Evolutionary conservation across 1,139 yeast genomes (phyloP).

Genomic region (Pichia sp.): DNA sequence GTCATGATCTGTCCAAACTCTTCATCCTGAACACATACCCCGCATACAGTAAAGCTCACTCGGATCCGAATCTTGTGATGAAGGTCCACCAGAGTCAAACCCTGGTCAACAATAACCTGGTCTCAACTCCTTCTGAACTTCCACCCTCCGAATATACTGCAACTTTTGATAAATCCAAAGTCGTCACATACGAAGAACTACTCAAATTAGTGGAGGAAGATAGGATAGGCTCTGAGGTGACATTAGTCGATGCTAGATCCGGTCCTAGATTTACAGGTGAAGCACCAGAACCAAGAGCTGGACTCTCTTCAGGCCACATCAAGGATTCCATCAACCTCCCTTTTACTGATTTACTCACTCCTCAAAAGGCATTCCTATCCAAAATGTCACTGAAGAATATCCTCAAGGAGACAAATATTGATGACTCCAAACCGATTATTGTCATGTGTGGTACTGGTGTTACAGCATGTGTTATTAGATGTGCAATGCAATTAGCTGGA

Average conservation of each 20-base stretch:
- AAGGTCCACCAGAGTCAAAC: slow-evolving; percentile 23
- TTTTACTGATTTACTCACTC: slow-evolving; percentile 50
- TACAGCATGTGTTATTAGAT: slow-evolving; percentile 76
- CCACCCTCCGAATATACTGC: slow-evolving; percentile 32
- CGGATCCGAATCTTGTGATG: slow-evolving; percentile 25
- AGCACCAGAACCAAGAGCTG: slow-evolving; percentile 84
- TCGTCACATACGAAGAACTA: slow-evolving; percentile 60
- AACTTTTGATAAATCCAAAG: slow-evolving; percentile 38
- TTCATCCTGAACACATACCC: slow-evolving; percentile 64
- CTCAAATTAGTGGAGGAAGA: slow-evolving; percentile 45
- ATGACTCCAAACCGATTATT: slow-evolving; percentile 54
- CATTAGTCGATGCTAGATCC: slow-evolving; percentile 77
- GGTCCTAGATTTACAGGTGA: slow-evolving; percentile 66
- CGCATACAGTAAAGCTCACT: slow-evolving; percentile 33
- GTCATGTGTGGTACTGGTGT: slow-evolving; percentile 97
- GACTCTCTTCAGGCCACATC: slow-evolving; percentile 81
- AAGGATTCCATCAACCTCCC: slow-evolving; percentile 81
- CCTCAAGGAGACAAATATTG: slow-evolving; percentile 36
- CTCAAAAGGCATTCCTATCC: slow-evolving; percentile 44
- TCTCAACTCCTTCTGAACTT: slow-evolving; percentile 21
- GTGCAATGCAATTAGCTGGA: slow-evolving; percentile 59
- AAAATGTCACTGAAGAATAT: slow-evolving; percentile 37
- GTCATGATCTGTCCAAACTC: slow-evolving; percentile 53
- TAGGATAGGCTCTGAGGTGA: slow-evolving; percentile 40
- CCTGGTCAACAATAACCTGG: slow-evolving; percentile 18